These are phyloP conservation scores for Austroboletus niveus DNA, from an alignment of 1,284 basidiomycete genomes.

Conservation along the genomic window DNA sequence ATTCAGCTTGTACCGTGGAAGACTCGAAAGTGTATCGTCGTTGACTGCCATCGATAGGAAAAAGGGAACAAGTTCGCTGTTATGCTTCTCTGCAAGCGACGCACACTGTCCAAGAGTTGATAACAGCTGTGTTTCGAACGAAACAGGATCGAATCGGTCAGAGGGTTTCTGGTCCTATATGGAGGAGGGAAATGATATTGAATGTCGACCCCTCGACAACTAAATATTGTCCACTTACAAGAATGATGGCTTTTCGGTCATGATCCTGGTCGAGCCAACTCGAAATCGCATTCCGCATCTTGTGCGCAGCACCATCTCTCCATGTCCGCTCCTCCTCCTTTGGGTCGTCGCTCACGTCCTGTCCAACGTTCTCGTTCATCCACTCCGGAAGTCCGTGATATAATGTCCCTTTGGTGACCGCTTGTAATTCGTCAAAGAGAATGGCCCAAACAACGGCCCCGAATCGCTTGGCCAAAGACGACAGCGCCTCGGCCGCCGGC, in stretches of 20 bases:
- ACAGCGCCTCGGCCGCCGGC: conserved; percentile 72
- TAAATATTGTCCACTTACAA: conserved; percentile 28
- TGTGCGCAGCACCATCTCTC: conserved; percentile 72
- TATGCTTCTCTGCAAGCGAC: conserved; percentile 79
- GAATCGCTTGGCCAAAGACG: conserved; percentile 55
- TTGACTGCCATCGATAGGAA: conserved; percentile 59
- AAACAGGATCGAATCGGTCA: conserved; percentile 72
- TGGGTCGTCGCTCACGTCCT: conserved; percentile 39
- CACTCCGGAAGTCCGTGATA: conserved; percentile 13
- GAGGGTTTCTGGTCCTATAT: conserved; percentile 53
- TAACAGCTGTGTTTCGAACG: conserved; percentile 83
- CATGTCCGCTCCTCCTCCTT: conserved; percentile 71
- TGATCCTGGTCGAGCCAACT: conserved; percentile 43
- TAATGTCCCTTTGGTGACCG: conserved; percentile 13
- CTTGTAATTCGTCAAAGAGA: conserved; percentile 62
- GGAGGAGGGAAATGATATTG: background rate
- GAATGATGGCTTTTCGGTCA: conserved; percentile 30
- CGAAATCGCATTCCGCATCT: conserved; percentile 44
- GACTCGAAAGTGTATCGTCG: conserved; percentile 36
- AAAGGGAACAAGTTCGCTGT: conserved; percentile 74
- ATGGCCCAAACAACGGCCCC: conserved; percentile 72
- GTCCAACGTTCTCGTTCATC: conserved; percentile 14
- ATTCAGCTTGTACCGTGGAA: conserved; percentile 58
- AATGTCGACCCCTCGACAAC: background rate
- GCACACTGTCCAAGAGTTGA: conserved; percentile 63